Evolutionary conservation across 108 stramenopile genomes (phyloP), one percentile per base, ranked within the genome.

Genomic region (Hondaea fermentalgiana): DNA sequence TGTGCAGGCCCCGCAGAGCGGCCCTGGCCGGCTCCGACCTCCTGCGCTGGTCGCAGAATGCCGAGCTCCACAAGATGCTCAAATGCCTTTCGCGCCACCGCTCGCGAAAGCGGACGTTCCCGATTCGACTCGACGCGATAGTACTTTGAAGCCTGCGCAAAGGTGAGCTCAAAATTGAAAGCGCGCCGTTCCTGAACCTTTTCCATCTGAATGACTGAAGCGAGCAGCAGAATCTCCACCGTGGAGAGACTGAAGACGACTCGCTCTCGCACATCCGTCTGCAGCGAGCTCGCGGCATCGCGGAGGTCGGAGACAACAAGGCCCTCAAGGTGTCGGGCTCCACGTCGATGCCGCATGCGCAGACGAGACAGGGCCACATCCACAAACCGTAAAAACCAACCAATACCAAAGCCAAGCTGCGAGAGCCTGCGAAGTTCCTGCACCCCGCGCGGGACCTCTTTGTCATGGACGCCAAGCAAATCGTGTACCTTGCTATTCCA

Each of bases 11-110:
- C 64, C 6, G 64, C 64, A 69, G 42, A 28, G 14, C 64, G 64
- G 6, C 64, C 64, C 64, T 69, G 64, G 64, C 64, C 64, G 4
- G 64, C 64, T 8, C 64, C 64, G 42, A 69, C 64, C 42, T 69
- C 64, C 8, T 69, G 64, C 2, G 64, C 64, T 8, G 64, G 64
- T 14, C 64, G 42, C 14, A 83, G 19, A 35, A 83, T 53, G n/a
- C 76, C 76, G n/a, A 83, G 76, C 51, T 83, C 49, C 10, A 83
- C 45, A 35, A 83, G 76, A 53, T 83, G 76, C 76, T 83, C 76
- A 83, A 83, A 83, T 12, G 49, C 45, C 28, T 83, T 83, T 12
- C 76, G 45, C 51, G 51, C 45, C 8, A 53, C 51, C 51, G 76
- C 76, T 12, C 76, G 45, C 19, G 45, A 47, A 23, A 83, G 49